Conservation (phyloP, 768 basidiomycete genomes). For the Lentinula edodes region DNA sequence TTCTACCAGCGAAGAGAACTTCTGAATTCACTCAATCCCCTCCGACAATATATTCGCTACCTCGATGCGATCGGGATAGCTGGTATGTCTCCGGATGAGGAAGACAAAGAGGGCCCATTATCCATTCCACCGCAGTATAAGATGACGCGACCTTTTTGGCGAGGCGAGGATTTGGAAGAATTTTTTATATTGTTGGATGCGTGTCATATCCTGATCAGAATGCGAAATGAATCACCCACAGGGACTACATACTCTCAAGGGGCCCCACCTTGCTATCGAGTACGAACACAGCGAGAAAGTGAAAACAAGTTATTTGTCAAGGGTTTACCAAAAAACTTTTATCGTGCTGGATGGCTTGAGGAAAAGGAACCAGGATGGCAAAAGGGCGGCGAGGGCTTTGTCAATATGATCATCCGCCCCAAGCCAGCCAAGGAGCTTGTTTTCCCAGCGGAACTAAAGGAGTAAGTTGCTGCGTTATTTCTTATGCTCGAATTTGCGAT, state of each 20-base stretch:
- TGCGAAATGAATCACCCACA: background rate
- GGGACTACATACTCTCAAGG: background rate
- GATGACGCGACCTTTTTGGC: background rate
- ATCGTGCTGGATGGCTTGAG: too few species aligned
- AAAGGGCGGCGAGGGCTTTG: too few species aligned
- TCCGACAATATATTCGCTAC: background rate
- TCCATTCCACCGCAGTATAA: background rate
- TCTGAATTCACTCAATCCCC: background rate
- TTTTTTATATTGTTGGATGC: background rate
- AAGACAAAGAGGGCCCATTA: background rate
- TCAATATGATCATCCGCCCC: too few species aligned
- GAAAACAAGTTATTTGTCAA: too few species aligned
- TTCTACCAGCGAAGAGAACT: background rate
- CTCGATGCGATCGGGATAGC: background rate
- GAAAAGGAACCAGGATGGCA: too few species aligned
- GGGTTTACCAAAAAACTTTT: too few species aligned
- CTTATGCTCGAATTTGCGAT: too few species aligned
- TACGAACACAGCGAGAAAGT: background rate
- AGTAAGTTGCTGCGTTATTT: too few species aligned
- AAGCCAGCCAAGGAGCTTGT: too few species aligned
- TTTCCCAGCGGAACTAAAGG: too few species aligned
- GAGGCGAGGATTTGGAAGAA: background rate
- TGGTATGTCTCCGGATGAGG: background rate
- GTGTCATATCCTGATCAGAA: background rate
- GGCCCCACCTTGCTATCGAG: background rate